Base-by-base conservation (phyloP, 768 basidiomycete species). In the Hygrophorus pudorinus region DNA sequence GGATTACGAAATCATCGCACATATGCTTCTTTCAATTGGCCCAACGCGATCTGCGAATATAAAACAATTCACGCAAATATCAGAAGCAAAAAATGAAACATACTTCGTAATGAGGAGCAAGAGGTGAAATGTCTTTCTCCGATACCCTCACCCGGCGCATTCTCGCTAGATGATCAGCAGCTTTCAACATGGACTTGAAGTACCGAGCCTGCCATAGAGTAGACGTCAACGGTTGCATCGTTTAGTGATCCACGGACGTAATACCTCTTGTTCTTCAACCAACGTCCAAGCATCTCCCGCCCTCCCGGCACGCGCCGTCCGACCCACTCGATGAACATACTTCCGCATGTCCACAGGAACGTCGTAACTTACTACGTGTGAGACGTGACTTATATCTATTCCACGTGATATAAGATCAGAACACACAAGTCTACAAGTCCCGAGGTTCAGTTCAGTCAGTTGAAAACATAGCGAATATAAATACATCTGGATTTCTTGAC, bases 321-420 rank as follows among this genome's bases (percentile, higher is more conserved):
- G 75, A 16, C 96, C 96, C 7, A 93, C 94, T 42, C 96, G 83
- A 61, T 99, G 96, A 9, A 99, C 88, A 56, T 99, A 99, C 61
- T 98, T 98, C 41, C 90, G 76, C 78, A 97, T 92, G 59, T 98
- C 96, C n/a, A 96, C 75, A 7, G 96, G 93, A 2, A 79, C 81
- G 58, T 99, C 96, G 60, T 99, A 98, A 56, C 84, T 92, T 38
- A 99, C 77, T 24, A 99, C 94, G 60, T 96, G 87, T 2, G 81
- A 77, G 28, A 98, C 89, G 51, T 89, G 79, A 46, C 81, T 85
- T 46, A 99, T 86, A 56, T 98, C 94, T 48, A 97, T 91, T 9
- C 96, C 96, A 46, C 96, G 81, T 2, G 94, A 88, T 47, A 98
- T 86, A 8, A 99, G 70, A 64, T 98, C 96, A 2, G 94, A 97